phyloP scores from a whole-genome alignment of 1,139 yeast species.

The Entelexis sorbosivorans region DNA sequence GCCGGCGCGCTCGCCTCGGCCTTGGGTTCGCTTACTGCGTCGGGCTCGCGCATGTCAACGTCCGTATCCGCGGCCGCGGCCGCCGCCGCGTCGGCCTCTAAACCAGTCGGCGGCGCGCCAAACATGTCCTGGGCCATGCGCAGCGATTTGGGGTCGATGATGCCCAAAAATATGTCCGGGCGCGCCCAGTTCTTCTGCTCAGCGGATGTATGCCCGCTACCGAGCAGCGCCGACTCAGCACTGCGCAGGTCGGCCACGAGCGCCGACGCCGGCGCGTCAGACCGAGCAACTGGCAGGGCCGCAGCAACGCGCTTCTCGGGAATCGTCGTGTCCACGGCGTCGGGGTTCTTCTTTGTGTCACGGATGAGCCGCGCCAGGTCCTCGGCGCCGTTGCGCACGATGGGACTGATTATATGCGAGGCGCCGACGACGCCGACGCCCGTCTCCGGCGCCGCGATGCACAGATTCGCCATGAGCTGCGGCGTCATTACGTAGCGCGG shows the following conservation, averaged over 20 bases:
- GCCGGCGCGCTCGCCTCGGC: too few relatives aligned
- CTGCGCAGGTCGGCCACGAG: neutral
- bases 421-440: conserved; percentile 46
- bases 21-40: neutral
- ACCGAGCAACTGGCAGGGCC: neutral
- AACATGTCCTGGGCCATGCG: neutral
- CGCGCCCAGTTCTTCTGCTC: neutral
- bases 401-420: conserved; percentile 43
- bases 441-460: conserved; percentile 47
- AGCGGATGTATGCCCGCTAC: neutral
- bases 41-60: neutral
- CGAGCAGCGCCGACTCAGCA: neutral
- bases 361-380: conserved; percentile 47
- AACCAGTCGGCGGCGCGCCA: neutral
- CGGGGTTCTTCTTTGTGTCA: conserved; percentile 21
- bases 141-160: neutral
- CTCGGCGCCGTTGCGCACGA: conserved; percentile 47
- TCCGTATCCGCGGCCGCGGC: neutral
- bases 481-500: conserved; percentile 75
- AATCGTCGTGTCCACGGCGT: conserved; percentile 10
- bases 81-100: neutral
- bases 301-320: conserved; percentile 9
- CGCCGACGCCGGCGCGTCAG: neutral
- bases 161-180: neutral
- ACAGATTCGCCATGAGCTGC: conserved; percentile 57